Evolutionary conservation across 2,329 filamentous ascomycete species (phyloP).

Genomic region (Capronia coronata): DNA sequence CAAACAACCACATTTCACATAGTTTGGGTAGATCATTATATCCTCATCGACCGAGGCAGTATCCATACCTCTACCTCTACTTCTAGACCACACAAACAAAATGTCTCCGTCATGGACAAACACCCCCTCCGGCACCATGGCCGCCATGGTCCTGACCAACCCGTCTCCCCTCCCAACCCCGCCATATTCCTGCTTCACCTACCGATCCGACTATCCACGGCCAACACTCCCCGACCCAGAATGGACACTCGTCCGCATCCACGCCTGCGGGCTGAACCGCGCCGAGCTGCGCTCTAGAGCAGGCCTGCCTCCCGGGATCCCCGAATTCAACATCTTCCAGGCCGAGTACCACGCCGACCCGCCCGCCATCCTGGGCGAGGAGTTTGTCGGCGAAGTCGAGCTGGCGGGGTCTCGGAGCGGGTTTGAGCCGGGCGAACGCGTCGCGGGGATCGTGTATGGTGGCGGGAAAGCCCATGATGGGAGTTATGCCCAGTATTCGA

Average conservation of each 20-base stretch:
- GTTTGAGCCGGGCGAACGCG: not conserved
- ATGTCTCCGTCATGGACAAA: slow-evolving; percentile 34
- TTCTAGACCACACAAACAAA: not conserved
- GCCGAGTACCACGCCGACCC: slow-evolving; percentile 3
- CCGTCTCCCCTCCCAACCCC: not conserved
- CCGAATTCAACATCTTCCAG: slow-evolving; percentile 8
- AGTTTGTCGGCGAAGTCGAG: slow-evolving; percentile 4
- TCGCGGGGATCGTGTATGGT: slow-evolving; percentile 1
- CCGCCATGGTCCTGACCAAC: not conserved
- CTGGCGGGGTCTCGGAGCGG: not conserved
- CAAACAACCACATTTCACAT: too few species aligned
- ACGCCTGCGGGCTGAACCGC: slow-evolving; percentile 1
- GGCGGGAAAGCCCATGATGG: slow-evolving; percentile 4
- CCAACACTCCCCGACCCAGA: not conserved
- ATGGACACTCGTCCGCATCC: not conserved
- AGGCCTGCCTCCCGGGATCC: not conserved
- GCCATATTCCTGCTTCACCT: not conserved
- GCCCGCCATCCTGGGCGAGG: slow-evolving; percentile 1
- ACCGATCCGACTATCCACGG: not conserved
- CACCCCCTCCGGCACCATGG: slow-evolving; percentile 2
- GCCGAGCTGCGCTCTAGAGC: not conserved
- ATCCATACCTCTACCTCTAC: not conserved
- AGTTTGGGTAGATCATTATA: too few species aligned
- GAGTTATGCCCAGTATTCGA: slow-evolving; percentile 1
- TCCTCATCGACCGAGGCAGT: too few species aligned